Conservation (phyloP, 345 rosid species). For the Populus euphratica region DNA sequence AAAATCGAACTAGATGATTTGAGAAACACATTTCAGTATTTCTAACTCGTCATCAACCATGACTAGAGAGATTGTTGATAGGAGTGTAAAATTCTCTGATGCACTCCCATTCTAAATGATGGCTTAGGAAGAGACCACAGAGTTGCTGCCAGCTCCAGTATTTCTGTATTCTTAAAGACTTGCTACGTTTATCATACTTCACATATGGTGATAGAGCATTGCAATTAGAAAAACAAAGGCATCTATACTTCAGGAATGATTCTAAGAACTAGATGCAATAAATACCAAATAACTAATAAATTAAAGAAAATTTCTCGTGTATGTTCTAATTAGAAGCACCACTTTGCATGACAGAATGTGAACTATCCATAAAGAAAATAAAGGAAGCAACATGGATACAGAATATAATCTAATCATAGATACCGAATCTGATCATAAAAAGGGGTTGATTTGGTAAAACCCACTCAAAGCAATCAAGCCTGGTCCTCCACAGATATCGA, state of each 20-base stretch:
- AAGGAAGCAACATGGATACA: too few species aligned
- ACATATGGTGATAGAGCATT: background rate
- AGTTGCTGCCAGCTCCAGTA: background rate
- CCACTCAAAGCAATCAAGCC: too few species aligned
- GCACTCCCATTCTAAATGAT: background rate
- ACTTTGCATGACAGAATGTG: too few species aligned
- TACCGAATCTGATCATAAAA: too few species aligned
- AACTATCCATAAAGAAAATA: too few species aligned
- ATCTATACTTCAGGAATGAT: background rate
- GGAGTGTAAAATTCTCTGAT: background rate
- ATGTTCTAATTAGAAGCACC: background rate
- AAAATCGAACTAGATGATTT: background rate
- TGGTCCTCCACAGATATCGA: too few species aligned
- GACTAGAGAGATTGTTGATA: background rate
- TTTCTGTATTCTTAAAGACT: background rate
- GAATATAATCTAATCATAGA: too few species aligned
- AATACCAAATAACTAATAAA: background rate
- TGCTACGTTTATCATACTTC: background rate
- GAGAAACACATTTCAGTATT: background rate
- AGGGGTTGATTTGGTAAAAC: too few species aligned
- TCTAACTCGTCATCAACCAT: background rate
- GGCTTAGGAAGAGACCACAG: background rate
- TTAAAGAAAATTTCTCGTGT: too few species aligned
- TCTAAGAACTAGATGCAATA: too few species aligned
- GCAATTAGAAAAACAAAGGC: background rate